Conservation (phyloP, 1,284 basidiomycete species). For the Porodaedalea pini region DNA sequence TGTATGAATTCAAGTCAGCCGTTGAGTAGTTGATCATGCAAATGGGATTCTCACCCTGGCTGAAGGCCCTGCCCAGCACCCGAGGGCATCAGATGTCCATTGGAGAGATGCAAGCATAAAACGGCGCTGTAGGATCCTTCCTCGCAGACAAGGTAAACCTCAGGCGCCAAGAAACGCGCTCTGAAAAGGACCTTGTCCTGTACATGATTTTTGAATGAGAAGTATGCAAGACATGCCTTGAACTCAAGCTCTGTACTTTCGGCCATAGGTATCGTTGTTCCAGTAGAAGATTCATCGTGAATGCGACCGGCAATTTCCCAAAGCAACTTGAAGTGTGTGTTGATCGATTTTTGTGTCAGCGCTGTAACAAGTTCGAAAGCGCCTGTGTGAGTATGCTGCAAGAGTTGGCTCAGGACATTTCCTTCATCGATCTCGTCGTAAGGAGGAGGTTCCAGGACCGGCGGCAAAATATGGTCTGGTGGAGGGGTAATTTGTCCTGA, state of each 20-base stretch:
- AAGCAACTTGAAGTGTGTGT: conserved; percentile 28
- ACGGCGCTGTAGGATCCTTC: conserved; percentile 14
- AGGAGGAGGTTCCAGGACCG: no score
- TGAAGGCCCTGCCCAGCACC: conserved; percentile 10
- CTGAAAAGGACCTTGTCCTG: conserved; percentile 10
- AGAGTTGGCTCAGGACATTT: not conserved
- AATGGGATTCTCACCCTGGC: conserved; percentile 10
- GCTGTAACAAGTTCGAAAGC: conserved; percentile 34
- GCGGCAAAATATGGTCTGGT: no score
- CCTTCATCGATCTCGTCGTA: conserved; percentile 8
- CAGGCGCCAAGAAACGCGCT: conserved; percentile 7
- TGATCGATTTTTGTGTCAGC: conserved; percentile 32
- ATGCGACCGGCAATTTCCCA: conserved; percentile 14
- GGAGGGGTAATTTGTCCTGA: no score
- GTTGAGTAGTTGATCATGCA: not conserved
- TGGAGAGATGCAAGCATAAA: conserved; percentile 15
- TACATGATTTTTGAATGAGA: conserved; percentile 4
- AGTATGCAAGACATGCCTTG: conserved; percentile 15
- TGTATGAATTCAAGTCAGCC: not conserved
- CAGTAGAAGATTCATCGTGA: no score
- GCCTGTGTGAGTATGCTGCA: conserved; percentile 6
- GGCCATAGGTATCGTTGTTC: not conserved
- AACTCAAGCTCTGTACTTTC: not conserved
- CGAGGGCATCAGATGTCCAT: conserved; percentile 14
- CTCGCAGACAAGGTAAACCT: conserved; percentile 13